These are phyloP conservation scores for Eimeria tenella DNA, from an alignment of 169 alveolate species.

Conservation along the genomic window DNA sequence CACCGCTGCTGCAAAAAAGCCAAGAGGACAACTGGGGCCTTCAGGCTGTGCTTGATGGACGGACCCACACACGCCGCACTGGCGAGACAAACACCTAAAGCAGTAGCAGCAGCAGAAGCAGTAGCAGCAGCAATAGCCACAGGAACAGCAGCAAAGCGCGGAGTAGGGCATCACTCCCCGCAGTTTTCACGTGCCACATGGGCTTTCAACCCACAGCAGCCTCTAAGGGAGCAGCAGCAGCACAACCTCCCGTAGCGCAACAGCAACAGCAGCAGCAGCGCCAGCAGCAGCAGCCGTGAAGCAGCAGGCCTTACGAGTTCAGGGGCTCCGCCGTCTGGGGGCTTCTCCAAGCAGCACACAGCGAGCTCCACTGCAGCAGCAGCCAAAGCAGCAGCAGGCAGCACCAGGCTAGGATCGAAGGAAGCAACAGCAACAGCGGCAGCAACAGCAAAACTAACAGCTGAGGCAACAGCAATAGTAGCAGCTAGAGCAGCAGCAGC, in stretches of 20 bases:
- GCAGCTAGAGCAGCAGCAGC: not conserved
- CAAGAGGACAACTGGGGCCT: not conserved
- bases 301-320: slow-evolving; percentile 7
- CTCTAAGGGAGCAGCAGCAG: not conserved
- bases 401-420: not conserved
- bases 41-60: not conserved
- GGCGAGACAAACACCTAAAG: not conserved
- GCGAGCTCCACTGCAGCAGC: slow-evolving; percentile 23
- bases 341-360: slow-evolving; percentile 20
- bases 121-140: not conserved
- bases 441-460: not conserved
- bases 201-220: not conserved
- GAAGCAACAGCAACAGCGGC: not conserved
- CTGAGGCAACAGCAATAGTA: not conserved
- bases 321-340: not conserved
- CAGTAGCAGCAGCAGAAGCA: too few relatives aligned
- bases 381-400: not conserved
- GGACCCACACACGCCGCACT: slow-evolving; percentile 1
- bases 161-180: not conserved
- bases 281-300: not conserved
- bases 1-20: not conserved
- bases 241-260: not conserved
- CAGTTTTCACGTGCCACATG: not conserved
- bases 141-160: not conserved
- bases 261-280: not conserved